phyloP scores from a whole-genome alignment of 352 stramenopile species.

The Globisporangium apiculatum region DNA sequence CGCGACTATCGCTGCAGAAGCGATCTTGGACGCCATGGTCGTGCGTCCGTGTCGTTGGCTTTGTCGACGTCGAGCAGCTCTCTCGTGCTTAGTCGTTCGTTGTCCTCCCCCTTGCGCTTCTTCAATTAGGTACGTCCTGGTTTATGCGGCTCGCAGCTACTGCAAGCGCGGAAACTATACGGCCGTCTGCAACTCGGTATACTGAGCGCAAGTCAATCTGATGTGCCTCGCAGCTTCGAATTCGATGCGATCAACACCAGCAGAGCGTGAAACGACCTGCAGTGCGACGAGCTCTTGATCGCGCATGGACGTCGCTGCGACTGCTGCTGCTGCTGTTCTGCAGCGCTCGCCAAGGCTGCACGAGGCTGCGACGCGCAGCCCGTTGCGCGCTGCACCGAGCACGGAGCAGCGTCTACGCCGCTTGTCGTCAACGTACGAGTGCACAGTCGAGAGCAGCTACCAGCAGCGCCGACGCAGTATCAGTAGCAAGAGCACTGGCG shows the following conservation, averaged over 20 bases:
- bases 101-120: not conserved
- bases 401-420: conserved; percentile 6
- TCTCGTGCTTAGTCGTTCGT: not conserved
- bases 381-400: not conserved
- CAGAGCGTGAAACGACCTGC: not conserved
- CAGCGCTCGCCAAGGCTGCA: not conserved
- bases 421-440: conserved; percentile 9
- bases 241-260: conserved; percentile 1
- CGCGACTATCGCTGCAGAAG: not conserved
- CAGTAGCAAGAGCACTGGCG: not conserved
- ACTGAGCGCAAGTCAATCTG: not conserved
- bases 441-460: not conserved
- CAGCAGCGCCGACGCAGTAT: not conserved
- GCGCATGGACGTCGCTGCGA: not conserved
- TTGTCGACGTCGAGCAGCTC: not conserved
- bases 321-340: not conserved
- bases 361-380: not conserved
- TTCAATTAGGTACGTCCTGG: not conserved
- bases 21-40: not conserved
- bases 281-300: not conserved
- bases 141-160: not conserved
- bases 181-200: not conserved
- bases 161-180: not conserved
- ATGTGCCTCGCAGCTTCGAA: not conserved
- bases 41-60: not conserved